phyloP scores from a whole-genome alignment of 306 rosid genomes.

The Lathyrus aphaca region DNA sequence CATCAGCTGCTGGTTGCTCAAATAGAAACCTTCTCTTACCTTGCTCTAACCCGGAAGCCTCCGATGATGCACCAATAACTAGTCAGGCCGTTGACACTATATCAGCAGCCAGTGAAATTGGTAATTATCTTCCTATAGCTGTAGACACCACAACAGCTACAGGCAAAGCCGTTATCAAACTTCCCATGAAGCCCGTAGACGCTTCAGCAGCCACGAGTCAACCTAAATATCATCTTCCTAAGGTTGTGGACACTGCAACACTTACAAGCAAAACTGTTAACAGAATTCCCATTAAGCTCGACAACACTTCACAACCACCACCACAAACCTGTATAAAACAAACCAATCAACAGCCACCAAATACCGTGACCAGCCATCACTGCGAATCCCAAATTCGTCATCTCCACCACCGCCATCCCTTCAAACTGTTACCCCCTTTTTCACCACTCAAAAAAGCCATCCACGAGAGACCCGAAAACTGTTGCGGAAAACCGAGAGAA shows the following conservation, averaged over 20 bases:
- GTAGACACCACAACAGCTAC: conserved; percentile 16
- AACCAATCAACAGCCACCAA: too few species aligned
- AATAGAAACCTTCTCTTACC: conserved; percentile 15
- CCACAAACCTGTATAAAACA: too few species aligned
- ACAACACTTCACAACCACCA: not conserved
- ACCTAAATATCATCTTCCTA: conserved; percentile 11
- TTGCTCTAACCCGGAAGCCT: conserved; percentile 37
- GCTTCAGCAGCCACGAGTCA: conserved; percentile 8
- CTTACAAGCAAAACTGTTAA: conserved; percentile 28
- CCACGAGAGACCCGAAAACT: too few species aligned
- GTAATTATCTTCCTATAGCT: conserved; percentile 30
- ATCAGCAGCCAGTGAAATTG: conserved; percentile 39
- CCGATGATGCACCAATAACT: not conserved
- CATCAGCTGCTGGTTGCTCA: conserved; percentile 42
- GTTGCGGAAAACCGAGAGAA: too few species aligned
- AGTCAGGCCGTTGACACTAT: conserved; percentile 24
- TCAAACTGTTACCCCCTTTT: too few species aligned
- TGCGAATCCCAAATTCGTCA: too few species aligned
- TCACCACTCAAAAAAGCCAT: too few species aligned
- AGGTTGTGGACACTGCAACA: conserved; percentile 2
- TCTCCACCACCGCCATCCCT: too few species aligned
- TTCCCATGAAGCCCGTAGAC: not conserved
- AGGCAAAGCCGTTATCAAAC: conserved; percentile 23
- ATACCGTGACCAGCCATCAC: too few species aligned
- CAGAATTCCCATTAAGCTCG: not conserved